A percentile compares a stretch with the other conserved stretches of the same genome.
These are phyloP conservation scores for Chytriomyces sp. DNA, from an alignment of 192 early-diverging fungal species.

Conservation along the genomic window DNA sequence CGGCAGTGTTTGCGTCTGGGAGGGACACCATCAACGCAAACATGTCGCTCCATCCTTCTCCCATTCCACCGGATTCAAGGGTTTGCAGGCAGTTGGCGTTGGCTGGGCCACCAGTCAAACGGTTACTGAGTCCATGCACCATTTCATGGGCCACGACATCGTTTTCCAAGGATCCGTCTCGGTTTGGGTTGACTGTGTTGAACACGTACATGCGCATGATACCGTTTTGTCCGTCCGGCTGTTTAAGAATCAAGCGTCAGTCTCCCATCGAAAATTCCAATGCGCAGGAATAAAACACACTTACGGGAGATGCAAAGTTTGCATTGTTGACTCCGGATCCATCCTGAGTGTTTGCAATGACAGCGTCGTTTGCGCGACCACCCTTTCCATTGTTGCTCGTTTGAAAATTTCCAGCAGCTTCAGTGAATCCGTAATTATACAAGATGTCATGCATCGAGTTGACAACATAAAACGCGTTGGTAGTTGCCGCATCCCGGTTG, in stretches of 20 bases:
- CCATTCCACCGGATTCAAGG: conserved; percentile 67
- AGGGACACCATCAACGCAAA: conserved; percentile 48
- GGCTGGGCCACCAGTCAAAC: conserved; percentile 70
- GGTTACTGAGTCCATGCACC: conserved; percentile 66
- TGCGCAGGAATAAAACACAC: conserved; percentile 48
- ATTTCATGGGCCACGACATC: conserved; percentile 60
- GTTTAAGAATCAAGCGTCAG: conserved; percentile 53
- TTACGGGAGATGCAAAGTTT: conserved; percentile 46
- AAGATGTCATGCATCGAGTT: conserved; percentile 59
- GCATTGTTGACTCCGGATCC: conserved; percentile 46
- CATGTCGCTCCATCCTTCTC: conserved; percentile 70
- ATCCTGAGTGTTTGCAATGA: conserved; percentile 61
- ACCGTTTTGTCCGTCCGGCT: conserved; percentile 61
- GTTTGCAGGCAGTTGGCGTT: conserved; percentile 63
- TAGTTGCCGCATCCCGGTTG: conserved; percentile 37
- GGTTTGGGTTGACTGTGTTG: conserved; percentile 45
- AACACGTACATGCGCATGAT: conserved; percentile 64
- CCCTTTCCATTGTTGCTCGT: conserved; percentile 46
- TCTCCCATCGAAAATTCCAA: conserved; percentile 64
- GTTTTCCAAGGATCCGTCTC: conserved; percentile 60
- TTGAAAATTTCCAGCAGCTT: conserved; percentile 51
- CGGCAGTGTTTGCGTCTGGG: conserved; percentile 47
- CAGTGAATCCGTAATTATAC: conserved; percentile 42
- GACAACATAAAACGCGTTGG: conserved; percentile 43
- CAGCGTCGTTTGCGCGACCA: conserved; percentile 50